Conservation (phyloP, 2,329 filamentous ascomycete species). For the Fusarium drepaniforme region DNA sequence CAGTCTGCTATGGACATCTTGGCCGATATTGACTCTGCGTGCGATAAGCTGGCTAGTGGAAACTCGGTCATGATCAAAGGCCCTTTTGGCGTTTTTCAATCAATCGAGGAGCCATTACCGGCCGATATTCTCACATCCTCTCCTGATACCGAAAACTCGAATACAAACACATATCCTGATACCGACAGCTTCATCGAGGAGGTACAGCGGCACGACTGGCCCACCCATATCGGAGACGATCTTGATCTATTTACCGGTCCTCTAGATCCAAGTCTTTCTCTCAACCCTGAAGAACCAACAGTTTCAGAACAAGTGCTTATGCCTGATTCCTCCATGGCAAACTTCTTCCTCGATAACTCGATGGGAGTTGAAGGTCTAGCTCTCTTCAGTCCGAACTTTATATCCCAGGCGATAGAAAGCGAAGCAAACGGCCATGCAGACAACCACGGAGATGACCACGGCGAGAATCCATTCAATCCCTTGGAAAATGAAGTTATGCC, state of each 20-base stretch:
- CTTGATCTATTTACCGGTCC: slow-evolving; percentile 37
- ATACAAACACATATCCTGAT: slow-evolving; percentile 28
- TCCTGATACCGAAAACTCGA: slow-evolving; percentile 26
- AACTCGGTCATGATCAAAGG: slow-evolving; percentile 26
- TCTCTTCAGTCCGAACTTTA: slow-evolving; percentile 38
- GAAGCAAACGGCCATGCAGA: background rate
- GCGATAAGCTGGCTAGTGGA: slow-evolving; percentile 26
- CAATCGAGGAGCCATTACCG: background rate
- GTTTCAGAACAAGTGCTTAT: slow-evolving; percentile 16
- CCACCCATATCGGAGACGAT: slow-evolving; percentile 33
- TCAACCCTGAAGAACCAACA: slow-evolving; percentile 8
- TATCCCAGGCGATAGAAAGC: slow-evolving; percentile 36
- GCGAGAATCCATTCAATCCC: background rate
- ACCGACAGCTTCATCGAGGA: slow-evolving; percentile 36
- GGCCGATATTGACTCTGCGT: slow-evolving; percentile 41
- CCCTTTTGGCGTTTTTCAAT: slow-evolving; percentile 39
- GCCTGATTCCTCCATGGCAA: slow-evolving; percentile 21
- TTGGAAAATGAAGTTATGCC: slow-evolving; percentile 2
- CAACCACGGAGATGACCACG: background rate
- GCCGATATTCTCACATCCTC: slow-evolving; percentile 12
- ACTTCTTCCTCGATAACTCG: slow-evolving; percentile 35
- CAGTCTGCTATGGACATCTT: slow-evolving; percentile 38
- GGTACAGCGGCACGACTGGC: slow-evolving; percentile 37
- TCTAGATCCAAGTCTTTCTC: slow-evolving; percentile 19
- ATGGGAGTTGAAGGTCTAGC: slow-evolving; percentile 38